These are phyloP conservation scores for Ceratopteris richardii DNA, from an alignment of 75 land plant species.

Conservation along the genomic window DNA sequence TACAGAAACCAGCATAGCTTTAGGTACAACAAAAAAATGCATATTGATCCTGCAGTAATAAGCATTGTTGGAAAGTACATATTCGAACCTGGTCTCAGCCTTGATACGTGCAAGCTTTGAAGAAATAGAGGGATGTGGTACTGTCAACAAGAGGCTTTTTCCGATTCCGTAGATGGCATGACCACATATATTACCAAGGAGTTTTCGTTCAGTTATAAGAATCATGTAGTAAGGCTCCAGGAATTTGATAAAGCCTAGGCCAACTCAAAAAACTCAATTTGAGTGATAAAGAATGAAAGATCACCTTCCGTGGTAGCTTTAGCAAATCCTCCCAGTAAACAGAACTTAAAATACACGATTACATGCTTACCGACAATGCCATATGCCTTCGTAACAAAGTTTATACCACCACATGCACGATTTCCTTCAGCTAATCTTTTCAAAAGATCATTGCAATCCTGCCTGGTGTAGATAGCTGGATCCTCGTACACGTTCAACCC, in stretches of 20 bases:
- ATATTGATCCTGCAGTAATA: too few species aligned
- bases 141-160: conserved; percentile 46
- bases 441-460: conserved; percentile 47
- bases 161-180: conserved; percentile 46
- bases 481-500: conserved; percentile 71
- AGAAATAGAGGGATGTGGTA: conserved; percentile 43
- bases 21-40: too few species aligned
- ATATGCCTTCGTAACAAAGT: conserved; percentile 76
- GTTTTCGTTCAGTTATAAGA: conserved; percentile 57
- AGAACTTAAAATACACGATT: too few species aligned
- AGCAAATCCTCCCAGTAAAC: too few species aligned
- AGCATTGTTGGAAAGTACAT: too few species aligned
- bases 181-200: conserved; percentile 69
- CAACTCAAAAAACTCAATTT: neutral
- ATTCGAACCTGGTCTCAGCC: conserved; percentile 58
- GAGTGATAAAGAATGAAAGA: neutral
- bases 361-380: conserved; percentile 77
- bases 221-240: conserved; percentile 80
- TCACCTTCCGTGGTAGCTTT: neutral
- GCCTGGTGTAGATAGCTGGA: conserved; percentile 51
- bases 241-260: conserved; percentile 66
- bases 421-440: conserved; percentile 73
- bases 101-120: conserved; percentile 32
- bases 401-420: conserved; percentile 64
- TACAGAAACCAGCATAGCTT: too few species aligned